A percentile compares a stretch with the other conserved stretches of the same genome.
phyloP scores from a whole-genome alignment of 306 rosid genomes.

The Castanea sativa region DNA sequence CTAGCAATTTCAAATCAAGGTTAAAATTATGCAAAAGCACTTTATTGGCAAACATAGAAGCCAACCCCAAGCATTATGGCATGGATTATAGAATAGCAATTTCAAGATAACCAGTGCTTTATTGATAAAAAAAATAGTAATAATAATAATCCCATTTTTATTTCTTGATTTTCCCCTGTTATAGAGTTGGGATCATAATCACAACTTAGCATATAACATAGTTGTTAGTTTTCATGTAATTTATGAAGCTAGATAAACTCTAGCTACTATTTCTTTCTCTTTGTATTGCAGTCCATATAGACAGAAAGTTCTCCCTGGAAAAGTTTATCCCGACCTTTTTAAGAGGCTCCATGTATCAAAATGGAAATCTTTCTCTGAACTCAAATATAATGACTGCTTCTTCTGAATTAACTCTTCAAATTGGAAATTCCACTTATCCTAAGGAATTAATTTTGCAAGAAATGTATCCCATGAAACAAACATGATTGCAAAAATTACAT shows the following conservation, averaged over 20 bases:
- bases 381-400: neutral
- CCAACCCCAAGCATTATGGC: neutral
- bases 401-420: neutral
- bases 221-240: neutral
- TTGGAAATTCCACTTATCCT: neutral
- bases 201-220: neutral
- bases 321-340: neutral
- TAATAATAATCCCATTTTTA: neutral
- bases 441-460: neutral
- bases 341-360: neutral
- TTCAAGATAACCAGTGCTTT: neutral
- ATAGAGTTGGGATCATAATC: neutral
- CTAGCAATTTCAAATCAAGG: neutral
- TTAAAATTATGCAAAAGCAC: neutral
- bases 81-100: neutral
- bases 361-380: neutral
- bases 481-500: neutral
- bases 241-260: neutral
- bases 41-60: neutral
- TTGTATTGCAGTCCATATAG: neutral
- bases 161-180: neutral
- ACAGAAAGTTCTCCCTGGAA: neutral
- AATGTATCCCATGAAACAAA: neutral
- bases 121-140: neutral
- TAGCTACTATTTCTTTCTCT: neutral